Percentiles rank a stretch among this genome's conserved stretches.
phyloP scores from a whole-genome alignment of 2,329 filamentous ascomycete genomes.

The Mycosphaerella sp. region DNA sequence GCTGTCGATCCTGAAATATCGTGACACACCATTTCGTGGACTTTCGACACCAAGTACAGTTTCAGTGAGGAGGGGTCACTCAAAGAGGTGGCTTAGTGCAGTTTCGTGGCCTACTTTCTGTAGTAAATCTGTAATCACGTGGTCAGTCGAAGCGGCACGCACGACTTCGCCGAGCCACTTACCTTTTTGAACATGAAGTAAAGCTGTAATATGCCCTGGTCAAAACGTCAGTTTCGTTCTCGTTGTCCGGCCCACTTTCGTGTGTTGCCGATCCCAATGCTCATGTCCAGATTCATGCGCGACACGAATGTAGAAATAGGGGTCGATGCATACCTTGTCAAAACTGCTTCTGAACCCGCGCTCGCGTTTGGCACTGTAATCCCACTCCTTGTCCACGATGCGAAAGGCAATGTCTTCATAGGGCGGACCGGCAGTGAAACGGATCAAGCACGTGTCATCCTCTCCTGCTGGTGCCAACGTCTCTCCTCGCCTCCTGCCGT shows the following conservation, averaged over 20 bases:
- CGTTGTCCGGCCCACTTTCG: not conserved
- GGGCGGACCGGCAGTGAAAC: constrained; percentile 89
- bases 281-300: not conserved
- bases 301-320: not conserved
- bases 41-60: not conserved
- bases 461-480: constrained; percentile 90
- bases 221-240: constrained; percentile 30
- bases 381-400: constrained; percentile 98
- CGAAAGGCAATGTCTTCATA: constrained; percentile 97
- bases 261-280: constrained; percentile 3
- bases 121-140: constrained; percentile 40
- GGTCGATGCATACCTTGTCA: constrained; percentile 66
- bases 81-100: constrained; percentile 8
- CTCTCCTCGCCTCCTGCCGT: constrained; percentile 81
- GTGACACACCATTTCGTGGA: constrained; percentile 1
- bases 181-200: constrained; percentile 99
- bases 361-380: constrained; percentile 93
- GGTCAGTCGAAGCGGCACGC: constrained; percentile 14
- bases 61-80: constrained; percentile 2
- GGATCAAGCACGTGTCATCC: constrained; percentile 93
- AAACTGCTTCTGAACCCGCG: constrained; percentile 94
- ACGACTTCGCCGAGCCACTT: constrained; percentile 22
- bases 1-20: constrained; percentile 3
- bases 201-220: constrained; percentile 82
- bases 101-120: constrained; percentile 32